Base-by-base conservation (phyloP, 345 rosid genomes). In the thale cress (Arabidopsis thaliana) region DNA sequence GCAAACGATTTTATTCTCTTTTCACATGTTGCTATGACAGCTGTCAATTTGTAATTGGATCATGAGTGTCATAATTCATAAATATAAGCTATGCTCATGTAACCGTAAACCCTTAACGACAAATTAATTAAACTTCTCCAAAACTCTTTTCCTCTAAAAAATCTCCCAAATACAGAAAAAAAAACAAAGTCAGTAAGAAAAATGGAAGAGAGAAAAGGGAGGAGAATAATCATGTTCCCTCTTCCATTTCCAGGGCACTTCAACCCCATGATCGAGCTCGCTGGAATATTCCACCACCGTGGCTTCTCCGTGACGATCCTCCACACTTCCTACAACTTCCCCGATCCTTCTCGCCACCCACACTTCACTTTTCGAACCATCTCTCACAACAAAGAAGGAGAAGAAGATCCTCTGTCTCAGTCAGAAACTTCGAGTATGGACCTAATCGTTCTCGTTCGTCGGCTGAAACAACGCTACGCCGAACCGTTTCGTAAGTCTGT, bases 231-330 rank as follows among this genome's bases (percentile, higher is more conserved):
- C 20, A 80, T 90, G 52, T 86, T 87, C 48, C 88, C 91, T 2
- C 2, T 82, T 38, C 96, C 91, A 33, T 78, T 87, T 24, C 83
- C 86, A 38, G 93, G 91, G 62, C 96, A 88, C 77, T 62, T 85
- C 6, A 85, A 77, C 57, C 87, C 93, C 3, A 85, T 90, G 88
- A 81, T 87, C 37, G 85, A 89, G 36, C 87, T 89, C 7, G 90
- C 88, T 7, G 72, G 62, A 69, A 84, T 87, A 61, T 82, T 89
- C 38, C 80, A 83, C 62, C 56, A 75, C 59, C 83, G 69, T 77
- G 90, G 90, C 57, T 86, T 89, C 78, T 81, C 86, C 75, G 75
- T 89, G 57, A 70, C 83, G 38, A 61, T 87, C 13, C 72, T 85
- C 69, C 91, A 87, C 68, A 82, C 88, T 38, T 69, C 58, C 4